Base-by-base conservation (phyloP, 176 grass and related monocot species). In the Bromus sterilis region DNA sequence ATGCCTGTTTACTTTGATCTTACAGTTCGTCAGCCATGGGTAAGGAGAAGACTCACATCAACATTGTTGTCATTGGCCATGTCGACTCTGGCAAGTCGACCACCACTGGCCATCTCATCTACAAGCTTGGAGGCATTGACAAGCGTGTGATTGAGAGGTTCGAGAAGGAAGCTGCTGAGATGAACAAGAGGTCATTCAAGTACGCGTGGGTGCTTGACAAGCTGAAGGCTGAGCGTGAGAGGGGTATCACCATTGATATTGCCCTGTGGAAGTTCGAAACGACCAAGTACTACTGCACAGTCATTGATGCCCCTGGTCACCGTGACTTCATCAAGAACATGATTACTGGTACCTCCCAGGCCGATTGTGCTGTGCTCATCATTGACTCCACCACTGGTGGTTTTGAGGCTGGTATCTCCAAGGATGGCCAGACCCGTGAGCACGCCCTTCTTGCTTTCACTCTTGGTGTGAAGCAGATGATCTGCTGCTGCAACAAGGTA, bases 141-240 rank as follows among this genome's bases (percentile, higher is more conserved):
- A 73, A 73, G 70, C 70, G 70, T 73, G 70, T 73, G 4, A 73
- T 73, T 16, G 69, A 73, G 69, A 73, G 69, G 66, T 70, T 70
- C 0, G 66, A 70, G 66, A 70, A 70, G 37, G 66, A 70, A 70
- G 66, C 66, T 0, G 66, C 66, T 70, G 66, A 70, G 37, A 70
- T 70, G 66, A 70, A 70, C 66, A 70, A 70, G 66, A 14, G 69
- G 40, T 73, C 69, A 0, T 73, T 73, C 70, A 73, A 73, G 70
- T 73, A 73, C 9, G 70, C 70, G 8, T 73, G 70, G 70, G 70
- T 73, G 26, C 43, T 73, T 51, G 70, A 73, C 70, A 73, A 73
- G 28, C 70, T 73, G 15, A 73, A 73, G 43, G 43, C 70, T 3
- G 70, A 73, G 43, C 43, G 70, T 12, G 43, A 73, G 70, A 51